A percentile compares a stretch with the other conserved stretches of the same genome.
Conservation (phyloP, 2,329 filamentous ascomycete species). For the Chrysosporium queenslandicum region DNA sequence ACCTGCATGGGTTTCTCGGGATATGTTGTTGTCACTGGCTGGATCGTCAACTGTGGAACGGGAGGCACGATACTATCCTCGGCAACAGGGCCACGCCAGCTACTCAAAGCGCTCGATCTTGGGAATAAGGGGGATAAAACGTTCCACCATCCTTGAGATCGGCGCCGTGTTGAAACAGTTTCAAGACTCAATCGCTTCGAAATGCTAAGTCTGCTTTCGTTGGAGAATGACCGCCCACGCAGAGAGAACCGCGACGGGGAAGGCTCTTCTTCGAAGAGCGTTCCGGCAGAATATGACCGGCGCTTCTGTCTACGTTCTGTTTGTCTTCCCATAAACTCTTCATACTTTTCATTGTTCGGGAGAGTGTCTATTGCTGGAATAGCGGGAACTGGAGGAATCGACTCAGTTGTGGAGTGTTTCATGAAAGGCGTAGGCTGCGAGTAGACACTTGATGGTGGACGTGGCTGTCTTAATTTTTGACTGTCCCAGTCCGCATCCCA, state of each 20-base stretch:
- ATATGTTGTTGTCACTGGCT: constrained; percentile 6
- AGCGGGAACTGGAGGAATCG: constrained; percentile 34
- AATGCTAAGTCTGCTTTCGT: constrained; percentile 25
- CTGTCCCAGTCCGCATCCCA: constrained; percentile 26
- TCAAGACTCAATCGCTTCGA: constrained; percentile 29
- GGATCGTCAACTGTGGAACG: constrained; percentile 20
- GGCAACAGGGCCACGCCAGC: constrained; percentile 22
- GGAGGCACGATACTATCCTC: constrained; percentile 21
- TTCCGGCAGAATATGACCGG: constrained; percentile 28
- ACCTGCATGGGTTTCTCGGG: constrained; percentile 4
- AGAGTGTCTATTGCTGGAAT: constrained; percentile 29
- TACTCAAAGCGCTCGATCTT: constrained; percentile 28
- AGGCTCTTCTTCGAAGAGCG: constrained; percentile 28
- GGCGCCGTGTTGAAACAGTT: constrained; percentile 29
- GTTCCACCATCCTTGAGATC: constrained; percentile 44
- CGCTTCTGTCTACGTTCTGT: constrained; percentile 21
- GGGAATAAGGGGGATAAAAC: constrained; percentile 38
- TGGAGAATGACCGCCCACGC: constrained; percentile 22
- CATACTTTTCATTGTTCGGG: constrained; percentile 15
- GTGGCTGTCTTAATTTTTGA: constrained; percentile 17
- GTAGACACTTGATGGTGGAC: constrained; percentile 37
- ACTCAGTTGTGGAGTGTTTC: constrained; percentile 12
- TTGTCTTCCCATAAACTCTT: constrained; percentile 17
- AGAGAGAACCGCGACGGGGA: constrained; percentile 11
- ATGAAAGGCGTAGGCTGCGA: constrained; percentile 33